Evolutionary conservation across 2,329 filamentous ascomycete genomes (phyloP).

Genomic region (Amylocarpus encephaloides): DNA sequence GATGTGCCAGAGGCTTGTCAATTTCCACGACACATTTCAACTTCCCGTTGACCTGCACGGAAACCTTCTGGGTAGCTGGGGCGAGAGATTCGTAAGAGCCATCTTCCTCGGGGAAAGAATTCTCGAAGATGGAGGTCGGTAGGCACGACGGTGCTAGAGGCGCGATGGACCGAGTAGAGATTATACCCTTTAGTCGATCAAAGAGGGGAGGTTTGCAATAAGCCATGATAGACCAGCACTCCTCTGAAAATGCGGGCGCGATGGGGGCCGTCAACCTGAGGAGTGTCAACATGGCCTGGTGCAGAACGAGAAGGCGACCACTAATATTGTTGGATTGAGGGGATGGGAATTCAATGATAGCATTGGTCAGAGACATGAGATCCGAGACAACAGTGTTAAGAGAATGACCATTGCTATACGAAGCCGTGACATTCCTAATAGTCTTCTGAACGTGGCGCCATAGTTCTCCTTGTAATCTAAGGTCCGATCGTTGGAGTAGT

Average conservation of each 20-base stretch:
- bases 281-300: slow-evolving; percentile 48
- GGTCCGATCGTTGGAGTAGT: background rate
- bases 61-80: slow-evolving; percentile 47
- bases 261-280: slow-evolving; percentile 72
- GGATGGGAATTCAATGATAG: slow-evolving; percentile 39
- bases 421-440: slow-evolving; percentile 59
- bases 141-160: background rate
- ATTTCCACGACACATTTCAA: slow-evolving; percentile 63
- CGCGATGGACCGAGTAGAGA: background rate
- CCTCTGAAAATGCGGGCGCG: slow-evolving; percentile 72
- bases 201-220: slow-evolving; percentile 18
- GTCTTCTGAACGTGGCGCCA: slow-evolving; percentile 63
- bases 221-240: slow-evolving; percentile 63
- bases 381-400: slow-evolving; percentile 81
- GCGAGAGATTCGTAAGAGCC: slow-evolving; percentile 45
- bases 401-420: slow-evolving; percentile 65
- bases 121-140: slow-evolving; percentile 36
- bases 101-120: slow-evolving; percentile 53
- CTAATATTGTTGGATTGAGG: background rate
- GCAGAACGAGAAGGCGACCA: slow-evolving; percentile 15
- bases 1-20: slow-evolving; percentile 40
- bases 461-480: slow-evolving; percentile 32
- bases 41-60: slow-evolving; percentile 78
- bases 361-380: slow-evolving; percentile 75
- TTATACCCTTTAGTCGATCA: background rate